Conservation (phyloP, 768 basidiomycete species). For the Kwoniella dendrophila region DNA sequence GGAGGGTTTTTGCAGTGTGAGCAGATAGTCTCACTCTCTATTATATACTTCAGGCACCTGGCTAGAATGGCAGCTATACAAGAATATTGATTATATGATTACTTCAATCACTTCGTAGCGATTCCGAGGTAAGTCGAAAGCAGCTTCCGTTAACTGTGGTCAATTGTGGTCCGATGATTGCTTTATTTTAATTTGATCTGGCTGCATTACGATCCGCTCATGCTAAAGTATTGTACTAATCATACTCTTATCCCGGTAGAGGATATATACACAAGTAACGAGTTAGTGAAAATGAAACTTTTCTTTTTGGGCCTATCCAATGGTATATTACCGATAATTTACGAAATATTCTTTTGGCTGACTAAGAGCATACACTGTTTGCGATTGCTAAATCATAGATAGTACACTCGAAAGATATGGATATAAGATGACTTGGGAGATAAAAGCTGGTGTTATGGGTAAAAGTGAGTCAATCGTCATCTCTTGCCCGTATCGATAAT, state of each 20-base stretch:
- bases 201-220: too few species aligned
- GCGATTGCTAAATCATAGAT: too few species aligned
- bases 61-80: too few species aligned
- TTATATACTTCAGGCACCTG: too few species aligned
- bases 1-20: background rate
- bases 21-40: background rate
- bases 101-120: conserved; percentile 21
- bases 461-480: conserved; percentile 42
- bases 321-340: background rate
- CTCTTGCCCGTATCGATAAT: too few species aligned
- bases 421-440: conserved; percentile 50
- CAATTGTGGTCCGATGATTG: too few species aligned
- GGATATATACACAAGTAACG: conserved; percentile 54
- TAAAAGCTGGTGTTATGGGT: conserved; percentile 54
- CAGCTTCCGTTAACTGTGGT: too few species aligned
- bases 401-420: conserved; percentile 51
- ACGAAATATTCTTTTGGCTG: too few species aligned
- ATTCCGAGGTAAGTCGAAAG: conserved; percentile 43
- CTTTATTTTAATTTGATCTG: too few species aligned
- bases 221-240: background rate
- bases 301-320: background rate
- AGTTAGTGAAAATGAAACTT: conserved; percentile 31
- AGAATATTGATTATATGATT: too few species aligned
- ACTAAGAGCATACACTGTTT: too few species aligned
- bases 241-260: conserved; percentile 13